Percentiles rank a stretch among this genome's conserved stretches.
Evolutionary conservation across 768 basidiomycete species (phyloP).

Genomic region (Tubosaeta brunneosetosa): DNA sequence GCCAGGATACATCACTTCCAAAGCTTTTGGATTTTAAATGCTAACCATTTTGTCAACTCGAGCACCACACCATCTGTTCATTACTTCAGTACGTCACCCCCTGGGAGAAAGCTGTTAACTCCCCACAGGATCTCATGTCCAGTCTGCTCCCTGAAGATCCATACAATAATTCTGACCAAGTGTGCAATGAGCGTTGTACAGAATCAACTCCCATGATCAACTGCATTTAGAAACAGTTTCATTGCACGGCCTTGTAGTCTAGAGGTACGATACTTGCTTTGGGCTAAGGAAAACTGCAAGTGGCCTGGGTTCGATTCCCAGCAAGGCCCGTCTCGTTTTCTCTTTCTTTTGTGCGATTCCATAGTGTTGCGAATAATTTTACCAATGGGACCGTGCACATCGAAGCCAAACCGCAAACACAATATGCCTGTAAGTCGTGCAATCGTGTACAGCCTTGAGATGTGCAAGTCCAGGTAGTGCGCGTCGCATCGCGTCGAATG

Average conservation of each 20-base stretch:
- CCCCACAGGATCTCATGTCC: no score
- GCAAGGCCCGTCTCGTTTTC: constrained; percentile 28
- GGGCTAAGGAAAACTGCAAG: constrained; percentile 25
- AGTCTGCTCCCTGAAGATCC: no score
- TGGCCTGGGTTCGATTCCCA: constrained; percentile 40
- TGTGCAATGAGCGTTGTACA: no score
- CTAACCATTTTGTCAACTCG: not conserved
- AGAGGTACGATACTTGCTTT: constrained; percentile 34
- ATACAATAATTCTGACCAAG: no score
- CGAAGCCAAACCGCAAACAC: not conserved
- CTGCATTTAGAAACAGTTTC: no score
- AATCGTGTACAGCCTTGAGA: not conserved
- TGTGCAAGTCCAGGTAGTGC: not conserved
- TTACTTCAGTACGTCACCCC: no score
- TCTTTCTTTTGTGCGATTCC: not conserved
- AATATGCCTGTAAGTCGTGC: not conserved
- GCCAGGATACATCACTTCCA: not conserved
- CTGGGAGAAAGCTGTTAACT: no score
- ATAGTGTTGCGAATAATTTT: no score
- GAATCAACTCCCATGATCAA: not conserved
- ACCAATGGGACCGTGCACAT: no score
- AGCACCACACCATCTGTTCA: no score
- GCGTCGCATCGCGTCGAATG: not conserved
- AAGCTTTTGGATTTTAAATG: not conserved
- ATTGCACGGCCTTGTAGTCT: constrained; percentile 29